phyloP scores from a whole-genome alignment of 495 filamentous ascomycete genomes.

The Neurospora sp. region DNA sequence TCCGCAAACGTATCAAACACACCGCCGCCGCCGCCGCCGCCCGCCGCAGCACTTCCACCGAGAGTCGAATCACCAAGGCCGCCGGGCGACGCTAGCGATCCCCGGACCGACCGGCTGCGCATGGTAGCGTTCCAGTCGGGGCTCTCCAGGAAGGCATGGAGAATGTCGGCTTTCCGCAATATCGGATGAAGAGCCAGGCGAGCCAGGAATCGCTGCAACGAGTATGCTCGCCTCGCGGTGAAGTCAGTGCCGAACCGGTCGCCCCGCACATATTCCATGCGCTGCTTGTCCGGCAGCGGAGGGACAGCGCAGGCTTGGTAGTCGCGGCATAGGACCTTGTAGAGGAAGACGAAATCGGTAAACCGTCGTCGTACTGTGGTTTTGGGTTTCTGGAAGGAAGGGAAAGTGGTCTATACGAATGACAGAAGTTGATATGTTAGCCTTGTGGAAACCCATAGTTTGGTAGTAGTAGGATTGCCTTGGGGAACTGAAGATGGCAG shows the following conservation, averaged over 20 bases:
- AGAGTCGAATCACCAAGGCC: conserved; percentile 1
- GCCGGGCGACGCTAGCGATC: conserved; percentile 34
- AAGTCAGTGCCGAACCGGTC: conserved; percentile 93
- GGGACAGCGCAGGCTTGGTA: conserved; percentile 89
- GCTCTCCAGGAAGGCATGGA: conserved; percentile 84
- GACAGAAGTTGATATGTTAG: conserved; percentile 3
- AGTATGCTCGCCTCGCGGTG: conserved; percentile 80
- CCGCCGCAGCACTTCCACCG: conserved; percentile 9
- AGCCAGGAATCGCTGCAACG: conserved; percentile 82
- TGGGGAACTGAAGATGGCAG: background rate
- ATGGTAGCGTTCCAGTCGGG: conserved; percentile 95
- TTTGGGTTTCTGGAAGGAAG: conserved; percentile 71
- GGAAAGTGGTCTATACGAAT: conserved; percentile 71
- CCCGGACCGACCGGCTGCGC: conserved; percentile 59
- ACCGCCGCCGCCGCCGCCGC: conserved; percentile 33
- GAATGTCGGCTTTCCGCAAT: conserved; percentile 68
- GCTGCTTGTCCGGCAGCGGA: conserved; percentile 94
- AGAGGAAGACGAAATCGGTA: conserved; percentile 95
- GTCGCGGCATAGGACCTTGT: conserved; percentile 75
- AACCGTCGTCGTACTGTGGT: conserved; percentile 79
- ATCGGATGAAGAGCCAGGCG: conserved; percentile 82
- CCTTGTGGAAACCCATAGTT: background rate
- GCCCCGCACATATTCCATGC: conserved; percentile 94
- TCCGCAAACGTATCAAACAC: conserved; percentile 93
- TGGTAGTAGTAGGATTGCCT: background rate